A percentile compares a stretch with the other conserved stretches of the same genome.
Conservation (phyloP, 1,284 basidiomycete species). For the Volvariella volvacea region DNA sequence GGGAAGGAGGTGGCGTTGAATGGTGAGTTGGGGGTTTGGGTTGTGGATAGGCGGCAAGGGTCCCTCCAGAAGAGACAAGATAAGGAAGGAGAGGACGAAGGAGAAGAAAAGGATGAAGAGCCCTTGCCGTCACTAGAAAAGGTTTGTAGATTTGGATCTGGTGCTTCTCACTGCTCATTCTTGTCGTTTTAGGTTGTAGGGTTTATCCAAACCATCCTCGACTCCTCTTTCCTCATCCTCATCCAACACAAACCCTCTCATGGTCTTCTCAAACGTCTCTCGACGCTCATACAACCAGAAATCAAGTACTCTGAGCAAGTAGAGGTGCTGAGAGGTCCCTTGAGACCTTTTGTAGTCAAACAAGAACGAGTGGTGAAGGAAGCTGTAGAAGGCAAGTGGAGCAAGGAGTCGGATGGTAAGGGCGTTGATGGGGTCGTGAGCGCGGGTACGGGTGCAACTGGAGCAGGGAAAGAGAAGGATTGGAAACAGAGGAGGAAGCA, state of each 20-base stretch:
- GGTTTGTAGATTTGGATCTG: constrained; percentile 24
- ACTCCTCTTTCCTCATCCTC: constrained; percentile 60
- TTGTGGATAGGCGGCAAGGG: constrained; percentile 24
- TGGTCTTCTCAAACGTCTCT: constrained; percentile 38
- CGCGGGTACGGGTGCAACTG: neutral
- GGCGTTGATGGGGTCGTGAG: neutral
- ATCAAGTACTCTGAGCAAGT: constrained; percentile 39
- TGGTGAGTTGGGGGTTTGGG: constrained; percentile 20
- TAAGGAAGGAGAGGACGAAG: constrained; percentile 19
- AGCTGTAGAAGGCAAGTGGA: constrained; percentile 30
- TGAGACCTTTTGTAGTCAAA: constrained; percentile 53
- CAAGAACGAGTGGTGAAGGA: constrained; percentile 42
- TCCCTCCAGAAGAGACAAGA: constrained; percentile 2
- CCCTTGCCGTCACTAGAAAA: constrained; percentile 44
- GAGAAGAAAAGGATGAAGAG: constrained; percentile 10
- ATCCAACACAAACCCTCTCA: constrained; percentile 55
- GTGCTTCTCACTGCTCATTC: constrained; percentile 3
- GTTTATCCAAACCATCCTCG: constrained; percentile 59
- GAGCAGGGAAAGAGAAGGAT: constrained; percentile 26
- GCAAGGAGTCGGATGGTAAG: no score
- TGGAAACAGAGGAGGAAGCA: constrained; percentile 52
- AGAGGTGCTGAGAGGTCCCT: constrained; percentile 48
- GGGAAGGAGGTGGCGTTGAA: constrained; percentile 32
- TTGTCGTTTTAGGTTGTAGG: constrained; percentile 53
- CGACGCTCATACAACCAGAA: constrained; percentile 47